Conservation (phyloP, 768 basidiomycete genomes). For the Hygrocybe punicea region DNA sequence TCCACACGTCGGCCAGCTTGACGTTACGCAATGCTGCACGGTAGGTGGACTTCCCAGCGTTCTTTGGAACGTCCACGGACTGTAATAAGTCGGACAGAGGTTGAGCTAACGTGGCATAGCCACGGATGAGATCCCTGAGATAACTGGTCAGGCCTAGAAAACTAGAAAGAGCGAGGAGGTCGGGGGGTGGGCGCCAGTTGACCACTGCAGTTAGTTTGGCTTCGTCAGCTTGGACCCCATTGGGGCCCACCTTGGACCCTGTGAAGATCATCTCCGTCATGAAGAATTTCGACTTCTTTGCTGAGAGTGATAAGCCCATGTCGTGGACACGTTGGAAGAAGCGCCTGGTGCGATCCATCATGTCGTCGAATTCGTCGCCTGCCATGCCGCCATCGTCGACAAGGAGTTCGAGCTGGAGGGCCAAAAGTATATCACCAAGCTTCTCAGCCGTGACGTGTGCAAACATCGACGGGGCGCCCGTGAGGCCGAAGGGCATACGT, state of each 20-base stretch:
- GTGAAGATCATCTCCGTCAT: constrained; percentile 37
- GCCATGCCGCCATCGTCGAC: constrained; percentile 39
- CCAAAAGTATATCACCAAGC: constrained; percentile 24
- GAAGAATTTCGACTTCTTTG: constrained; percentile 36
- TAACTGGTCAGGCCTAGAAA: constrained; percentile 38
- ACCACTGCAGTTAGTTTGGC: constrained; percentile 40
- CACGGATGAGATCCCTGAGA: constrained; percentile 33
- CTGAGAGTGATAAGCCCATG: constrained; percentile 33
- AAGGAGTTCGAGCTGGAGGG: constrained; percentile 30
- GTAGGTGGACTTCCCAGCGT: constrained; percentile 9
- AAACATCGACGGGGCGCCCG: no score
- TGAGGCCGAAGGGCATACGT: no score
- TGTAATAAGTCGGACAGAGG: constrained; percentile 32
- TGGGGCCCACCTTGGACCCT: no score
- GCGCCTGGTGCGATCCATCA: constrained; percentile 19
- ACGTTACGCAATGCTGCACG: constrained; percentile 6
- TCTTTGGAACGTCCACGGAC: constrained; percentile 16
- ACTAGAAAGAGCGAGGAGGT: constrained; percentile 25
- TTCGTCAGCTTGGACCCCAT: constrained; percentile 30
- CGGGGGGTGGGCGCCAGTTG: constrained; percentile 29
- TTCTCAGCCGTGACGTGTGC: constrained; percentile 12
- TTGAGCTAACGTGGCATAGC: constrained; percentile 31
- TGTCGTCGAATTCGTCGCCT: constrained; percentile 31
- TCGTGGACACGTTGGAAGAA: constrained; percentile 29
- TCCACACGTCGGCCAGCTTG: constrained; percentile 21